Evolutionary conservation across 768 basidiomycete genomes (phyloP), one percentile per base, ranked within the genome.

Genomic region (Kwoniella pini): DNA sequence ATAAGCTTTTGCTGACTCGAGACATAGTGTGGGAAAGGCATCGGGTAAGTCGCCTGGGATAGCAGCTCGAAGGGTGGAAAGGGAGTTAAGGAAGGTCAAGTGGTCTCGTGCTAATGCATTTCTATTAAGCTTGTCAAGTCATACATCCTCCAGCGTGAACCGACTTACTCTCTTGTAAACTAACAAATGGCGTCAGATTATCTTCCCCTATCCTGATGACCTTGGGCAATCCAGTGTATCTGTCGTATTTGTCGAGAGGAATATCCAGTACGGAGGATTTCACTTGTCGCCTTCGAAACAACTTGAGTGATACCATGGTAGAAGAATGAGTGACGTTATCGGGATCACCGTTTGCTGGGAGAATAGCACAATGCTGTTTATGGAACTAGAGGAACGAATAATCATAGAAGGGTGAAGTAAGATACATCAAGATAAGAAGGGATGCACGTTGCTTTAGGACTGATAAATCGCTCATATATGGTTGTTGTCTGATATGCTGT

Each of bases 111-210:
- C 55, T 57, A 22, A 15, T 6, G 15, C 30, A 54, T 1, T 1
- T 2, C 2, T 17, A n/a, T 44, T 2, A 28, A 57, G 44, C 19
- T 31, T 27, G 7, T 7, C 7, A 44, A 57, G 45, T 21, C 12
- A 5, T 38, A n/a, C n/a, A n/a, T n/a, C n/a, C n/a, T n/a, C n/a
- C n/a, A n/a, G 22, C 31, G 4, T 26, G 17, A 19, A 38, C 5
- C 15, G 6, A 27, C 55, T 57, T 19, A 57, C 55, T 45, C 33
- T 57, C 55, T 48, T 57, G 55, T 27, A 57, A 49, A 24, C 55
- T 49, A 11, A 57, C 30, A 21, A 45, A 40, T 27, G 55, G 55
- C 27, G 27, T 17, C 2, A 19, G 12, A 31, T 46, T 27, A 11
- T 39, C 19, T 10, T 36, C 45, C 19, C 55, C 55, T 26, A 57